Evolutionary conservation across 805 yeast species (phyloP), one percentile per base, ranked within the genome.

Genomic region (Suhomyces vadensis): DNA sequence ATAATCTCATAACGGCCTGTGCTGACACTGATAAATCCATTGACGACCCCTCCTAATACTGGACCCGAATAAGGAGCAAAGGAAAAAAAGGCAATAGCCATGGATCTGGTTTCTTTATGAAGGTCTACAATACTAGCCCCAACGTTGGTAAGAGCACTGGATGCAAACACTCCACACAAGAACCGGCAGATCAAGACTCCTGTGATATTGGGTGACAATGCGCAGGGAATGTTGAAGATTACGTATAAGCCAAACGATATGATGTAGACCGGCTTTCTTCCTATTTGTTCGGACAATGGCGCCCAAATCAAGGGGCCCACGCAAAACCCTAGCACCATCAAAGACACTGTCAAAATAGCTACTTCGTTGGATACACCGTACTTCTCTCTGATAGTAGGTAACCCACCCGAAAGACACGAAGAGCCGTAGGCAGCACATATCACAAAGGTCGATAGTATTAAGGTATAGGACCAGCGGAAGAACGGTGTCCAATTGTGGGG

Each of bases 21-120:
- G 47, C 82, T 79, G 39, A 85, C 82, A 45, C 83, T 75, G 57
- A 90, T 82, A 71, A 89, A 90, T 31, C 97, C 96, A 57, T 88
- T 86, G 27, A 87, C 89, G 42, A 90, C 67, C 3, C 95, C 96
- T 26, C 96, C 97, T 38, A 89, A 66, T 29, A 87, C 95, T 1
- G 97, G 97, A 41, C 96, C 97, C 50, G 91, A 84, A 64, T 89
- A 90, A 2, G 97, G 97, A 47, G 94, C 89, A 57, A 88, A 89
- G 9, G 95, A 91, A 58, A 90, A 90, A 57, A 85, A 85, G 0
- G 96, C 95, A 66, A 90, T 88, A 31, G 96, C 96, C 57, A 82
- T 77, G 54, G 96, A 96, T 69, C 96, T 77, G 0, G 90, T 79
- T 51, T 79, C 85, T 42, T 79, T 75, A 74, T 90, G 92, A 74